Base-by-base conservation (phyloP, 2,329 filamentous ascomycete genomes). In the Claviceps sorghi region DNA sequence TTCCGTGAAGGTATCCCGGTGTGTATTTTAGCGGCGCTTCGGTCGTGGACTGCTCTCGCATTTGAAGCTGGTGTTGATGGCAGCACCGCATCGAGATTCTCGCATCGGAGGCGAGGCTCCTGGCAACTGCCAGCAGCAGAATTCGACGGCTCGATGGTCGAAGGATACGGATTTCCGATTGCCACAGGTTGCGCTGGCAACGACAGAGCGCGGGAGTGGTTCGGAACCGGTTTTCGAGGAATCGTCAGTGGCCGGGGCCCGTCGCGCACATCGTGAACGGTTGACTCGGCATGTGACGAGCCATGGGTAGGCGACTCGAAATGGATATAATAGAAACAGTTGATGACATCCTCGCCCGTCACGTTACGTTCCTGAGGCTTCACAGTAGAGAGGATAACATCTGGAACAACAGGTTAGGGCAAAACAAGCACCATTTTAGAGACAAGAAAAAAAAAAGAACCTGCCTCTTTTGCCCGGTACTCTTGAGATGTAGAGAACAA, bases 311-410 rank as follows among this genome's bases (percentile, higher is more conserved):
- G 74, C 8, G 55, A 52, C 52, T 64, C 61, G 41, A 94, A 78
- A 67, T 97, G 91, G 51, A 96, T 73, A 64, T 93, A 97, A 69
- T 97, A 98, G 5, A 98, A 76, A 15, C 85, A 95, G 60, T 82
- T 88, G 52, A 84, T 80, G 48, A 98, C 83, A 64, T 96, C 91
- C 64, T 90, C 84, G 45, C 80, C 83, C 0, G 88, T 94, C 57
- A 98, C 88, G 55, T 88, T 91, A 65, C 93, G 95, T 43, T 84
- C 77, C 50, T 86, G 83, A 2, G 93, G 93, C 64, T 95, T 95
- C 56, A 93, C 78, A 0, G 93, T 87, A 1, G 91, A 94, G 46
- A 98, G 80, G 60, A 96, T 94, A 53, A 96, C 78, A 75, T 96
- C 91, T 93, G 32, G 30, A 5, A 46, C n/a, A 52, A 53, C 54